Conservation (phyloP, 2,329 filamentous ascomycete species). For the Epichloe uncinata region DNA sequence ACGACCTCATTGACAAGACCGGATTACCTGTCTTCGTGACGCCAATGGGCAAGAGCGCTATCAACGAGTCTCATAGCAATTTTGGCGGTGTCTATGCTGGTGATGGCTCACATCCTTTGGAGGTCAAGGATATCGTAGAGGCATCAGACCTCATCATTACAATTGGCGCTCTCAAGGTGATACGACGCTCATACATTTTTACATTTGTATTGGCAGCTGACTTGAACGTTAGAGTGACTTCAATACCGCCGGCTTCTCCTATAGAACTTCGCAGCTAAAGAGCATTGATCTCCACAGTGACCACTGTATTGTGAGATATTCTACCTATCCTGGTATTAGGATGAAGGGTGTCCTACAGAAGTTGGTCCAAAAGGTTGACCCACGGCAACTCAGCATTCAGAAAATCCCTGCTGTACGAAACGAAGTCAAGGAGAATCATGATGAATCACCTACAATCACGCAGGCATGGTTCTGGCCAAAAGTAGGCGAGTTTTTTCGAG, state of each 20-base stretch:
- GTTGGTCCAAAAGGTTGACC: slow-evolving; percentile 45
- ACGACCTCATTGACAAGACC: slow-evolving; percentile 59
- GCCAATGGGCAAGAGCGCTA: slow-evolving; percentile 77
- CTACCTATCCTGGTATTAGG: slow-evolving; percentile 61
- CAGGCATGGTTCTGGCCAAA: slow-evolving; percentile 69
- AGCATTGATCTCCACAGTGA: slow-evolving; percentile 73
- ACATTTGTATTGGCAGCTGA: neutral
- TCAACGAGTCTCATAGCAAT: slow-evolving; percentile 62
- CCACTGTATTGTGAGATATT: slow-evolving; percentile 60
- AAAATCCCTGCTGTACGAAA: slow-evolving; percentile 42
- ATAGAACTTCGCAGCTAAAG: slow-evolving; percentile 61
- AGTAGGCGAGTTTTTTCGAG: slow-evolving; percentile 60
- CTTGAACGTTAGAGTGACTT: slow-evolving; percentile 48
- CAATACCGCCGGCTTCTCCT: slow-evolving; percentile 74
- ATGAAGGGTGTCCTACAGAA: slow-evolving; percentile 70
- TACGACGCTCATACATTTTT: neutral
- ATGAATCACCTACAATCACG: slow-evolving; percentile 37
- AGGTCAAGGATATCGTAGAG: slow-evolving; percentile 52
- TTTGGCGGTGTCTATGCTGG: slow-evolving; percentile 81
- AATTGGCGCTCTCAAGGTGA: slow-evolving; percentile 48
- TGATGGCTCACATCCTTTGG: slow-evolving; percentile 52
- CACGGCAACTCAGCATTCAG: slow-evolving; percentile 42
- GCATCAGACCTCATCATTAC: slow-evolving; percentile 56
- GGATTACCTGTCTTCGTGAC: slow-evolving; percentile 73
- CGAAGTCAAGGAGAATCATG: slow-evolving; percentile 27